Evolutionary conservation across 2,329 filamentous ascomycete species (phyloP).

Genomic region (Phyllosticta citribraziliensis): DNA sequence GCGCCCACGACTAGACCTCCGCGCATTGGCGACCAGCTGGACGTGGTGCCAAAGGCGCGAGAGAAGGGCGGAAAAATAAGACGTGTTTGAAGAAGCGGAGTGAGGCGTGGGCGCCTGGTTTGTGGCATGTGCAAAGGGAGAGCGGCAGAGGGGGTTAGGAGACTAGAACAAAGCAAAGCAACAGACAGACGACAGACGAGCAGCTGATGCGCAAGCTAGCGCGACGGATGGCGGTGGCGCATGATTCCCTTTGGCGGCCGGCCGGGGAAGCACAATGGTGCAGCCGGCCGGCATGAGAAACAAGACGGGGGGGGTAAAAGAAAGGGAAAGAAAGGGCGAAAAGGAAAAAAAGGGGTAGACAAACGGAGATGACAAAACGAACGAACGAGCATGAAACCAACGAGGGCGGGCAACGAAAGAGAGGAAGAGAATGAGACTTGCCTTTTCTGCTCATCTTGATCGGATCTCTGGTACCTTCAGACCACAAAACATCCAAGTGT

Average conservation of each 20-base stretch:
- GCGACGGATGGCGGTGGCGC: not conserved
- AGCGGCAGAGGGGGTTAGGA: not conserved
- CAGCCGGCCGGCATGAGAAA: not conserved
- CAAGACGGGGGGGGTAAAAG: not conserved
- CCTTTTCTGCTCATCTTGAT: conserved; percentile 2
- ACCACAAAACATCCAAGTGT: not conserved
- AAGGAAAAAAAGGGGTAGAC: not conserved
- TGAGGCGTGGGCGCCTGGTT: not conserved
- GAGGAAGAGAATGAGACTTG: not conserved
- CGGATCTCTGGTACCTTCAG: not conserved
- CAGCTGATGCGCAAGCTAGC: no score
- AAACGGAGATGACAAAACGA: not conserved
- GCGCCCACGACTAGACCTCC: no score
- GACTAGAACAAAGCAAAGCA: not conserved
- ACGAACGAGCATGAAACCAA: not conserved
- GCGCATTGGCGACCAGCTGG: no score
- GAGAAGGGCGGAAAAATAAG: not conserved
- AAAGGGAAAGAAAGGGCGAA: not conserved
- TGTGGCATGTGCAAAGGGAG: not conserved
- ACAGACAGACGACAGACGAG: not conserved
- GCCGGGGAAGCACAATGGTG: not conserved
- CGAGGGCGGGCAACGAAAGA: not conserved
- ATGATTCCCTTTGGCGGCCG: not conserved
- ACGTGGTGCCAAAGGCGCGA: not conserved
- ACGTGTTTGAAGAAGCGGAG: not conserved